These are phyloP conservation scores for Pachysandra terminalis DNA, from an alignment of 164 flowering plant genomes.

Conservation along the genomic window DNA sequence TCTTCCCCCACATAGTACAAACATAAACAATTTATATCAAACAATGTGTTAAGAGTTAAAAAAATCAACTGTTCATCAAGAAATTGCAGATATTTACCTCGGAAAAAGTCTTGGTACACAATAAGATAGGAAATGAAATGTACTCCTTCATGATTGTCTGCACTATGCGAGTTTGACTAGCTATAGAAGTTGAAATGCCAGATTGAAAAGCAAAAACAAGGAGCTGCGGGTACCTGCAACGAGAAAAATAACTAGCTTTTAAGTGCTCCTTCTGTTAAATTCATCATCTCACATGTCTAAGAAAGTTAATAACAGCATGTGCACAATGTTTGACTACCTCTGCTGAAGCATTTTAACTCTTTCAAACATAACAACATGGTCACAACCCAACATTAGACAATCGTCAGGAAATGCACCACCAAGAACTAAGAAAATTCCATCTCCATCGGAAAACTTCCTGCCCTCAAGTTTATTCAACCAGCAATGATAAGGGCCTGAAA, in stretches of 20 bases:
- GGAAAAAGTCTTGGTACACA: conserved; percentile 40
- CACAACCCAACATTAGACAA: conserved; percentile 16
- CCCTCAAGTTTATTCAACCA: conserved; percentile 59
- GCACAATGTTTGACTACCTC: conserved; percentile 42
- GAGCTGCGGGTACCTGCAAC: conserved; percentile 59
- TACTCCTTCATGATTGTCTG: conserved; percentile 51
- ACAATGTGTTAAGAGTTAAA: too few species aligned
- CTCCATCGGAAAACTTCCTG: conserved; percentile 25
- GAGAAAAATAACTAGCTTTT: conserved; percentile 4
- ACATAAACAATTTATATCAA: too few species aligned
- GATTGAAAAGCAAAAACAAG: conserved; percentile 55
- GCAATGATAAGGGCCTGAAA: conserved; percentile 61
- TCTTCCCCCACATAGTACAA: too few species aligned
- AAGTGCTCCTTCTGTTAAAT: not conserved
- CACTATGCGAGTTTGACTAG: conserved; percentile 27
- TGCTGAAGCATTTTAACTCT: conserved; percentile 68
- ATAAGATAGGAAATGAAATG: conserved; percentile 65
- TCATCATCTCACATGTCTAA: conserved; percentile 1
- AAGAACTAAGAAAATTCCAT: conserved; percentile 51
- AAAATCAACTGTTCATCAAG: too few species aligned
- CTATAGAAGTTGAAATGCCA: conserved; percentile 26
- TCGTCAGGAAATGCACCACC: conserved; percentile 33
- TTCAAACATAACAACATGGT: conserved; percentile 35
- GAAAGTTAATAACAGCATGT: conserved; percentile 3
- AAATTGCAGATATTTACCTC: too few species aligned